Evolutionary conservation across 1,284 basidiomycete genomes (phyloP), one percentile per base, ranked within the genome.

Genomic region (Porodaedalea pini): DNA sequence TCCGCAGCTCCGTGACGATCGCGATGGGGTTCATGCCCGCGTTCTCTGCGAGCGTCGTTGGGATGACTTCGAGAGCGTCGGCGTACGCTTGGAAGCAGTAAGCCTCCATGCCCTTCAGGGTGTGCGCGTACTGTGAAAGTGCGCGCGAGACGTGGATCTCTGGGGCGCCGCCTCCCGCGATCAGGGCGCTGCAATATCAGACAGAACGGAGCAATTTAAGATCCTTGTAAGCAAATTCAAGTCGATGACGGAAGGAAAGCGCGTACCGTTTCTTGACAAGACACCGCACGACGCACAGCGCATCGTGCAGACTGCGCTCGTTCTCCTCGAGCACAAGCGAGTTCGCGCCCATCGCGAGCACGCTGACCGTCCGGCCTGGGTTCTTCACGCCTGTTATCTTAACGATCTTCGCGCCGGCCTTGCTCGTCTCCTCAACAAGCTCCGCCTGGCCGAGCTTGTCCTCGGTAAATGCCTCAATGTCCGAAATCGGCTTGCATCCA

Each of bases 21-120:
- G 93, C 88, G 63, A 99, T 98, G 4, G 97, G 94, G 76, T 99
- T 98, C 62, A 99, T 77, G 49, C 97, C 97, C 7, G 97, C 97
- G 70, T 99, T 99, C 75, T 99, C 97, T 8, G 97, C 97, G 7
- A 99, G 80, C 0, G 97, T 99, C 2, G 92, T 98, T 2, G 97
- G 97, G 65, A 99, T 98, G 61, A 99, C 89, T 74, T 99, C 97
- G 57, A 99, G 82, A 4, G 97, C 94, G 69, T 99, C 97, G 36
- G 97, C 94, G 67, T 94, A 99, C 2, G 95, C 95, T 70, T 97
- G 92, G 86, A 96, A 98, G 73, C 97, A 98, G 75, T 99, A 99
- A 5, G 95, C 92, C 74, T 99, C 95, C 90, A 98, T 98, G 54
- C 97, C 96, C 73, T 91, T 97, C 64, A 99, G 82, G 0, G 94